Base-by-base conservation (phyloP, 2,329 filamentous ascomycete species). In the Fusarium torreyae region DNA sequence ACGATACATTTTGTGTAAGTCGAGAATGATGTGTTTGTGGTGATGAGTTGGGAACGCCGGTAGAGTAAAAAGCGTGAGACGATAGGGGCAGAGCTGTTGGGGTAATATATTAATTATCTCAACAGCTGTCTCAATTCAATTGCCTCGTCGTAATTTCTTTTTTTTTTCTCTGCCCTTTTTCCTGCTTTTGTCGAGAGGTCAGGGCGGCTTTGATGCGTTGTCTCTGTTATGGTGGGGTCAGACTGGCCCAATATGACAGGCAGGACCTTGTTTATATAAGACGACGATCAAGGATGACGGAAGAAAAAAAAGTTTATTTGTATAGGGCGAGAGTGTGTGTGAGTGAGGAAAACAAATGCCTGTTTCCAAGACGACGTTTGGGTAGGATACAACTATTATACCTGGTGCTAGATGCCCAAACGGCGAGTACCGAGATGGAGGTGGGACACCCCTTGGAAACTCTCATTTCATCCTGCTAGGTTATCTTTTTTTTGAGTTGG, bases 191-290 rank as follows among this genome's bases (percentile, higher is more conserved):
- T 51, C 40, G 48, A 51, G 39, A 52, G 38, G 66, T 68, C 62
- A 59, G 28, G 57, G 57, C 56, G 49, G 57, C 61, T 44, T 34
- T 57, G 63, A 73, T 74, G 70, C 62, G 72, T 74, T 74, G 72
- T 69, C 70, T 66, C 48, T 57, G 53, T 44, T 51, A 50, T 62
- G 63, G 72, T 74, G 72, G 71, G 68, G 62, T 24, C 11, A 38
- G 26, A 52, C 53, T 56, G 48, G 57, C 62, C 61, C 52, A 55
- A 63, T 55, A 22, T 45, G 66, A 63, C 67, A 69, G 67, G 67
- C 62, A 46, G 52, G 56, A 50, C 67, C 67, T 53, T 70, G 67
- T 40, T 63, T 52, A 38, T 46, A 50, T 55, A 50, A 56, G 60
- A 48, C 66, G 39, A 69, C 39, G 51, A 43, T 38, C 45, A 53